These are phyloP conservation scores for Tillandsia leiboldiana DNA, from an alignment of 176 grass and related monocot species.

Conservation along the genomic window DNA sequence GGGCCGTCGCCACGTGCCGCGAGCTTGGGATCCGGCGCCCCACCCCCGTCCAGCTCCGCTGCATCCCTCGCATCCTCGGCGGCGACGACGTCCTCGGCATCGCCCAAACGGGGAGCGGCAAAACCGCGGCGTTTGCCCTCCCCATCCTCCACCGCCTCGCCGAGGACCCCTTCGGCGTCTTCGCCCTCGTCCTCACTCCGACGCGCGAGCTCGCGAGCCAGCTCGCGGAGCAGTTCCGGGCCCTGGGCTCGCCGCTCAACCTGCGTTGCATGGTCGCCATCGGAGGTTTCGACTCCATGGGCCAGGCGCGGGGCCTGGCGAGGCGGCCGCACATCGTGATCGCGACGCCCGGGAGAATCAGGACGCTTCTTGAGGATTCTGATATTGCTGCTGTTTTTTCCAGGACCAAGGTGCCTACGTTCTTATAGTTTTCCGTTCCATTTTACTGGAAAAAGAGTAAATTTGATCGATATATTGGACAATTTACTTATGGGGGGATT, in stretches of 20 bases:
- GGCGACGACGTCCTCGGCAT: constrained; percentile 75
- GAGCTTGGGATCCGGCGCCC: constrained; percentile 48
- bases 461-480: too few relatives aligned
- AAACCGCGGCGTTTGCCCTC: constrained; percentile 78
- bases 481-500: too few relatives aligned
- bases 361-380: constrained; percentile 56
- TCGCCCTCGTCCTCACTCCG: constrained; percentile 62
- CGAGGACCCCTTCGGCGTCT: constrained; percentile 67
- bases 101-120: constrained; percentile 82
- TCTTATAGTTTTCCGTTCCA: background rate
- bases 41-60: constrained; percentile 64
- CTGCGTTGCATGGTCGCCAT: constrained; percentile 69
- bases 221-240: constrained; percentile 86
- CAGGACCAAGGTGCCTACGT: constrained; percentile 47
- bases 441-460: background rate
- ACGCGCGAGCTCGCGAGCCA: constrained; percentile 81
- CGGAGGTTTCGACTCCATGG: constrained; percentile 65
- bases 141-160: constrained; percentile 76
- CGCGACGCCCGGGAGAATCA: constrained; percentile 81
- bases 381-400: constrained; percentile 72
- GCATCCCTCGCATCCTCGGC: constrained; percentile 73
- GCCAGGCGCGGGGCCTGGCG: constrained; percentile 59
- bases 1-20: constrained; percentile 51
- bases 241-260: constrained; percentile 63
- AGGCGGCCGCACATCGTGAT: constrained; percentile 70